These are phyloP conservation scores for Podaxis sp. DNA, from an alignment of 768 basidiomycete genomes.

Conservation along the genomic window DNA sequence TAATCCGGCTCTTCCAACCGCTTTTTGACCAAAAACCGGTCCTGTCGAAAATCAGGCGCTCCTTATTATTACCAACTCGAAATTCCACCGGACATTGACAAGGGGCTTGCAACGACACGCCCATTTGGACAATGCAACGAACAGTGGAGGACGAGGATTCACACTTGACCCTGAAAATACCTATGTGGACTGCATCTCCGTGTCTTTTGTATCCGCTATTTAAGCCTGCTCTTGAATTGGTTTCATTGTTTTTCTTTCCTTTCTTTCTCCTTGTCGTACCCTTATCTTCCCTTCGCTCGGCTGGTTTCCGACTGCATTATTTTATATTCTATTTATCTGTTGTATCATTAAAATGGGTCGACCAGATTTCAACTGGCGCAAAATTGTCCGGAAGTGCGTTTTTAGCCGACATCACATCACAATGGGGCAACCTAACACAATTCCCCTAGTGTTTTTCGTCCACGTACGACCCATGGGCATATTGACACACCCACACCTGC, in stretches of 20 bases:
- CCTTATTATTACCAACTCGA: too few species aligned
- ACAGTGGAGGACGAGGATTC: background rate
- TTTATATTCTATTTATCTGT: background rate
- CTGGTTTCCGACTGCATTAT: background rate
- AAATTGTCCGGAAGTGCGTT: constrained; percentile 5
- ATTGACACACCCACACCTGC: background rate
- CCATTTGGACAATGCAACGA: background rate
- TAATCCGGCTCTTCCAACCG: too few species aligned
- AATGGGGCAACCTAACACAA: background rate
- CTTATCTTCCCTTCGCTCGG: background rate
- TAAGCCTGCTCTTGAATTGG: background rate
- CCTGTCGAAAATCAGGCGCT: too few species aligned
- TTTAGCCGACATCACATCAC: background rate
- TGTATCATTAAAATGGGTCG: constrained; percentile 3
- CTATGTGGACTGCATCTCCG: background rate
- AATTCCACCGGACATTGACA: background rate
- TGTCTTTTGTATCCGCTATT: background rate
- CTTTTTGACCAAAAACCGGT: too few species aligned
- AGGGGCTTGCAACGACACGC: background rate
- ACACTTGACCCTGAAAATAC: background rate
- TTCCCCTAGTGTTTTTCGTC: constrained; percentile 2
- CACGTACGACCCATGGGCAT: background rate
- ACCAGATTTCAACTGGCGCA: constrained; percentile 4
- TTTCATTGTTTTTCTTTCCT: background rate
- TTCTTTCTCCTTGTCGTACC: background rate